phyloP scores from a whole-genome alignment of 2,329 filamentous ascomycete genomes.

The Neospermospora avenae region DNA sequence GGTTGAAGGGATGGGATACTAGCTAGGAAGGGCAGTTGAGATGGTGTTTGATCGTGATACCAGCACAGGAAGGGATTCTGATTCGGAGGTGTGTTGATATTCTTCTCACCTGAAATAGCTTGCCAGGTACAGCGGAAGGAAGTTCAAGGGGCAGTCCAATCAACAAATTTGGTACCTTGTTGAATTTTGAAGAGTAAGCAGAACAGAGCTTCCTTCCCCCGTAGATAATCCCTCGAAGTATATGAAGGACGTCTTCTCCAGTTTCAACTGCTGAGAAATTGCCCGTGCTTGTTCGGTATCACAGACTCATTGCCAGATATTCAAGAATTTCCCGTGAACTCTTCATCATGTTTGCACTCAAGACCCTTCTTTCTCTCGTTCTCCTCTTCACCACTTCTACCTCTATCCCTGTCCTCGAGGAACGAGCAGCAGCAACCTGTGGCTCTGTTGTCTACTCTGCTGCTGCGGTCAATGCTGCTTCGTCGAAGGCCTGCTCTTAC shows the following conservation, averaged over 20 bases:
- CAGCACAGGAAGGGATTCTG: not conserved
- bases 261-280: not conserved
- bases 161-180: not conserved
- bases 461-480: slow-evolving; percentile 47
- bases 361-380: slow-evolving; percentile 20
- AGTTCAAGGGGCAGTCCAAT: not conserved
- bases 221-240: not conserved
- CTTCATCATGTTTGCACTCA: slow-evolving; percentile 5
- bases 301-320: not conserved
- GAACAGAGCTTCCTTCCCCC: not conserved
- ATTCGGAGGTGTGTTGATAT: not conserved
- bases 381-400: slow-evolving; percentile 11
- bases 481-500: slow-evolving; percentile 49
- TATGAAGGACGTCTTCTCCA: not conserved
- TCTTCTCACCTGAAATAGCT: not conserved
- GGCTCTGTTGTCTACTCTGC: slow-evolving; percentile 51
- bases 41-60: not conserved
- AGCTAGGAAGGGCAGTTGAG: slow-evolving; percentile 2
- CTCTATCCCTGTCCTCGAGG: slow-evolving; percentile 33
- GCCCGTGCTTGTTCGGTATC: not conserved
- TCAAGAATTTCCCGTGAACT: not conserved
- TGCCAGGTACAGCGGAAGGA: not conserved
- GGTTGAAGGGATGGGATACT: not conserved
- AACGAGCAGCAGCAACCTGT: slow-evolving; percentile 49
- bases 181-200: not conserved